Evolutionary conservation across 352 stramenopile genomes (phyloP).

Genomic region (Globisporangium camurandrum): DNA sequence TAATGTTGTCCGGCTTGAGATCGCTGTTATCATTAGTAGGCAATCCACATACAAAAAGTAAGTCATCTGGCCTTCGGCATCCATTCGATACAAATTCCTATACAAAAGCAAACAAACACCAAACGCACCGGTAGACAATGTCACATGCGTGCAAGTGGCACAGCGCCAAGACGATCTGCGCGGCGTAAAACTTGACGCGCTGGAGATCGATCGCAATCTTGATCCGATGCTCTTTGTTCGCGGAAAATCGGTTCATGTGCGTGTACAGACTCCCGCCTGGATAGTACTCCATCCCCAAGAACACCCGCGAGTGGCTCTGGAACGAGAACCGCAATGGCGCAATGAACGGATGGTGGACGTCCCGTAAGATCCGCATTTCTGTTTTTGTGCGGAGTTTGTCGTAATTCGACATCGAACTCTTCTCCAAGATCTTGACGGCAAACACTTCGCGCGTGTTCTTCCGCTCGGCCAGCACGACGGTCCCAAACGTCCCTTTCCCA

Average conservation of each 20-base stretch:
- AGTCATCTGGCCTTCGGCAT: too few species aligned
- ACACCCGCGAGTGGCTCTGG: slow-evolving; percentile 73
- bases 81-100: too few species aligned
- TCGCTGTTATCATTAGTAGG: too few species aligned
- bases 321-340: slow-evolving; percentile 85
- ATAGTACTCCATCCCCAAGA: slow-evolving; percentile 85
- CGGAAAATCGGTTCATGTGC: slow-evolving; percentile 89
- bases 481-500: slow-evolving; percentile 93
- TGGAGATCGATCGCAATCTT: slow-evolving; percentile 76
- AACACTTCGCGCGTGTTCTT: slow-evolving; percentile 87
- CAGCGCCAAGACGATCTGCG: slow-evolving; percentile 88
- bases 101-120: too few species aligned
- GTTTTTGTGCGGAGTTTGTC: slow-evolving; percentile 91
- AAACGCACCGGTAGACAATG: slow-evolving; percentile 87
- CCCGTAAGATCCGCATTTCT: slow-evolving; percentile 85
- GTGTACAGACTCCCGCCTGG: slow-evolving; percentile 82
- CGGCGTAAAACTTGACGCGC: slow-evolving; percentile 86
- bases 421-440: slow-evolving; percentile 91
- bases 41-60: too few species aligned
- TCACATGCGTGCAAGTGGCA: slow-evolving; percentile 89
- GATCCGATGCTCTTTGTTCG: slow-evolving; percentile 84
- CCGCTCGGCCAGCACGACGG: slow-evolving; percentile 78
- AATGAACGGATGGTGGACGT: slow-evolving; percentile 91
- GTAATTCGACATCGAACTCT: slow-evolving; percentile 88
- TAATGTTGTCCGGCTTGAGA: slow-evolving; percentile 95